Conservation (phyloP, 2,329 filamentous ascomycete genomes). For the Claviceps quebecensis region DNA sequence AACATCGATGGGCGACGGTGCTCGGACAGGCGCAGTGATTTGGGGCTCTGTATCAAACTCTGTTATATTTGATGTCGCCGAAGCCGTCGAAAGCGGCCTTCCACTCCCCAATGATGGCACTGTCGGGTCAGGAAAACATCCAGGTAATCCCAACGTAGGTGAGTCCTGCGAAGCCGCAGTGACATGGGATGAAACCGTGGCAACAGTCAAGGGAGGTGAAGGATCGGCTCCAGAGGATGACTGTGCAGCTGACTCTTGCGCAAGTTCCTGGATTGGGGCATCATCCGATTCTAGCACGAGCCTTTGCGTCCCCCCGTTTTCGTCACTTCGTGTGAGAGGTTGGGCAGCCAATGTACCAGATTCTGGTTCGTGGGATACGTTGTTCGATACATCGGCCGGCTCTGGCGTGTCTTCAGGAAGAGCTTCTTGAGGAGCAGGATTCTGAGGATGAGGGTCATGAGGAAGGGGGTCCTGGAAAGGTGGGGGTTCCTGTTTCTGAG, state of each 20-base stretch:
- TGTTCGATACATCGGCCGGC: neutral
- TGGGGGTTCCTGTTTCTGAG: neutral
- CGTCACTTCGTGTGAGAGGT: neutral
- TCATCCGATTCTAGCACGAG: neutral
- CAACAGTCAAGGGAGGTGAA: conserved; percentile 2
- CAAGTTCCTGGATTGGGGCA: neutral
- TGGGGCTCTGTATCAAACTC: conserved; percentile 65
- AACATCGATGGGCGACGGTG: conserved; percentile 13
- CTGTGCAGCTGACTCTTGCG: neutral
- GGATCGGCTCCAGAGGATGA: neutral
- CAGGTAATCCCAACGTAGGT: conserved; percentile 52
- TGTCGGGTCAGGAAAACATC: conserved; percentile 38
- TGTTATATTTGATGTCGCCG: conserved; percentile 45
- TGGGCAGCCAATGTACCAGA: neutral
- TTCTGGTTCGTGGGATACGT: neutral
- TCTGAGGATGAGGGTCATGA: too few relatives aligned
- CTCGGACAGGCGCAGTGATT: conserved; percentile 34
- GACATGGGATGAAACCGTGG: neutral
- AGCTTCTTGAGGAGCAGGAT: too few relatives aligned
- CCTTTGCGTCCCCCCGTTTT: neutral
- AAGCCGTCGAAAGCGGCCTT: conserved; percentile 43
- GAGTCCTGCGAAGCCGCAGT: conserved; percentile 34
- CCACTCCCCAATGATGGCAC: conserved; percentile 29
- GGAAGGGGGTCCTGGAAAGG: too few relatives aligned
- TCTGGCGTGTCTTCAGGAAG: neutral